phyloP scores from a whole-genome alignment of 1,284 basidiomycete species.

The Rhodotorula glutinis region DNA sequence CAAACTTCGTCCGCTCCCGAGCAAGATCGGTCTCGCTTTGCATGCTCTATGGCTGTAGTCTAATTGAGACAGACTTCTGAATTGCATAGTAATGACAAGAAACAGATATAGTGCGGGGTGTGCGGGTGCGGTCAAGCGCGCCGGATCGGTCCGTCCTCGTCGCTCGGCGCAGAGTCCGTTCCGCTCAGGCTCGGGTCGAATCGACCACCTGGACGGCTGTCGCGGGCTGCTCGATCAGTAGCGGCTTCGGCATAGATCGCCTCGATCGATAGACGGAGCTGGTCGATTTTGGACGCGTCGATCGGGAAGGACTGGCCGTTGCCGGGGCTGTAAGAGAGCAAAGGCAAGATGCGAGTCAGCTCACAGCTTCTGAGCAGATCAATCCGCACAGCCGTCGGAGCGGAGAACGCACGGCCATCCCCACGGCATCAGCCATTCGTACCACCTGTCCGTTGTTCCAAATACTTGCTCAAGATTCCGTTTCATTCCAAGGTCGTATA shows the following conservation, averaged over 20 bases:
- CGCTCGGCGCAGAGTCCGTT: background rate
- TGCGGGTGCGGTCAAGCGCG: background rate
- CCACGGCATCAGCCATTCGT: slow-evolving; percentile 25
- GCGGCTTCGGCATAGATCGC: slow-evolving; percentile 20
- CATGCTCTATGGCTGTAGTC: too few relatives aligned
- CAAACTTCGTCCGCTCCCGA: too few relatives aligned
- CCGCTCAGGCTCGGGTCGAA: too few relatives aligned
- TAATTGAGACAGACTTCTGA: too few relatives aligned
- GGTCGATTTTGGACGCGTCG: slow-evolving; percentile 14
- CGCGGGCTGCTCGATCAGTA: background rate
- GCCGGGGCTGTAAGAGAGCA: slow-evolving; percentile 13
- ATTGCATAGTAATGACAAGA: background rate
- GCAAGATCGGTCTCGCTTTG: too few relatives aligned
- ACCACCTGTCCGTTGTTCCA: slow-evolving; percentile 14
- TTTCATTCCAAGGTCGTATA: slow-evolving; percentile 30
- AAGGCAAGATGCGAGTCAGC: background rate
- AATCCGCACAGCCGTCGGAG: background rate
- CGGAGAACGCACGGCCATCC: slow-evolving; percentile 26
- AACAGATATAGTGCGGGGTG: too few relatives aligned
- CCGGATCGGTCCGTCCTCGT: slow-evolving; percentile 8
- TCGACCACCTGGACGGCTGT: too few relatives aligned
- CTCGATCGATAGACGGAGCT: slow-evolving; percentile 14
- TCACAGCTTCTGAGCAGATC: too few relatives aligned
- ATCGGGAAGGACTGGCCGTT: slow-evolving; percentile 30
- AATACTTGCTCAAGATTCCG: slow-evolving; percentile 28